Conservation (phyloP, 2,329 filamentous ascomycete genomes). For the Neophaeococcomyces mojaviensis region DNA sequence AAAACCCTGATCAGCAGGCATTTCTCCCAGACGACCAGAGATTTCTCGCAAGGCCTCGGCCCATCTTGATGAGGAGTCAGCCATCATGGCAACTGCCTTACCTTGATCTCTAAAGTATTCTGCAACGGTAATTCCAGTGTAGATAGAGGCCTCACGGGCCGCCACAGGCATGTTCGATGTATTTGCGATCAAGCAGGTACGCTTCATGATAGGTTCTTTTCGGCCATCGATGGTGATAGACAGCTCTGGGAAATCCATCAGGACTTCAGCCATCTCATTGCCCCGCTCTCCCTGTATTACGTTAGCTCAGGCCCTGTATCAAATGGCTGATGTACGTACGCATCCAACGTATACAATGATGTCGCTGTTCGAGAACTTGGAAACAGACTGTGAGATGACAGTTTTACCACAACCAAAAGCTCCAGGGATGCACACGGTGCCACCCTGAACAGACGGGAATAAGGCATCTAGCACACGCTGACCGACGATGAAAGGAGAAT, state of each 20-base stretch:
- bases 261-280: conserved; percentile 98
- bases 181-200: conserved; percentile 95
- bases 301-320: conserved; percentile 4
- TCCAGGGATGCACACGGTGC: conserved; percentile 94
- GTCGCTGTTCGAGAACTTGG: conserved; percentile 99
- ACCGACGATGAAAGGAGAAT: conserved; percentile 88
- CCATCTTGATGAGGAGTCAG: conserved; percentile 96
- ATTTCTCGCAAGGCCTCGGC: conserved; percentile 97
- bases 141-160: conserved; percentile 96
- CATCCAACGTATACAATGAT: conserved; percentile 92
- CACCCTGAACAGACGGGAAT: conserved; percentile 93
- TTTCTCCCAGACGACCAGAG: conserved; percentile 96
- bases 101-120: conserved; percentile 98
- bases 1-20: conserved; percentile 99
- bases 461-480: conserved; percentile 94
- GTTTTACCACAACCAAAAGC: conserved; percentile 99
- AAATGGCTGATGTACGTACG: conserved; percentile 28
- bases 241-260: conserved; percentile 99
- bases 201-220: conserved; percentile 99
- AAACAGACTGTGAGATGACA: conserved; percentile 96
- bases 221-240: conserved; percentile 90
- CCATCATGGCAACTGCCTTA: conserved; percentile 99
- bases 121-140: conserved; percentile 88
- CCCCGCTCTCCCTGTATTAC: conserved; percentile 65
- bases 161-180: conserved; percentile 99